These are phyloP conservation scores for Pleurotus tuoliensis DNA, from an alignment of 768 basidiomycete genomes.

Conservation along the genomic window DNA sequence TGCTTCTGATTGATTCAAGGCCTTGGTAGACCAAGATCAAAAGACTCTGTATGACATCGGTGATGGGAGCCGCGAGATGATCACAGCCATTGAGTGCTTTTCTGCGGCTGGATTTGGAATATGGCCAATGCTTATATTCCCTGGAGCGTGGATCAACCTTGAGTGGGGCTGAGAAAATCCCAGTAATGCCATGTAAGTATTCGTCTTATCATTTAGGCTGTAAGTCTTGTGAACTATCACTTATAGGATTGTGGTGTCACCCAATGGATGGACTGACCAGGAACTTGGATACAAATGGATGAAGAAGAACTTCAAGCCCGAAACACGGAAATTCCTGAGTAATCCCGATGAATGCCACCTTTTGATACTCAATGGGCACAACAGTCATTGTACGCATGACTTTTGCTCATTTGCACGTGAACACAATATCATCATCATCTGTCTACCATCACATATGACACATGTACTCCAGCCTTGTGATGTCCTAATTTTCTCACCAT, in stretches of 20 bases:
- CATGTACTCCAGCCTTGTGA: constrained; percentile 31
- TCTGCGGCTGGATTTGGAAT: constrained; percentile 37
- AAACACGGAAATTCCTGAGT: constrained; percentile 12
- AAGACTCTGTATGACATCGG: constrained; percentile 15
- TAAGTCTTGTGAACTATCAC: background rate
- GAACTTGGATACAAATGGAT: constrained; percentile 30
- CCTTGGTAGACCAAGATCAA: constrained; percentile 15
- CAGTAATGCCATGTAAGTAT: constrained; percentile 25
- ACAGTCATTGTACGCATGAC: constrained; percentile 26
- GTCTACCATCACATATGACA: constrained; percentile 32
- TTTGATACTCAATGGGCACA: constrained; percentile 36
- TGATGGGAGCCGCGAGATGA: constrained; percentile 33
- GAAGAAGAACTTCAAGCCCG: constrained; percentile 26
- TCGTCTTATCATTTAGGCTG: background rate
- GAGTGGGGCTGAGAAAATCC: constrained; percentile 23
- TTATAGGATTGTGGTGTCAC: constrained; percentile 27
- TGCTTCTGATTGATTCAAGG: constrained; percentile 11
- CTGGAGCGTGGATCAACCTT: constrained; percentile 21
- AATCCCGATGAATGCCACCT: constrained; percentile 18
- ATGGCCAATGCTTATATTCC: constrained; percentile 34
- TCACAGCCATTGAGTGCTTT: constrained; percentile 42
- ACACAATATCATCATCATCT: constrained; percentile 29
- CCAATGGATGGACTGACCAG: constrained; percentile 38
- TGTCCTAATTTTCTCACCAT: constrained; percentile 33
- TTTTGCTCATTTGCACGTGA: constrained; percentile 24